These are phyloP conservation scores for Exserohilum rostratum DNA, from an alignment of 2,329 filamentous ascomycete genomes.

Conservation along the genomic window DNA sequence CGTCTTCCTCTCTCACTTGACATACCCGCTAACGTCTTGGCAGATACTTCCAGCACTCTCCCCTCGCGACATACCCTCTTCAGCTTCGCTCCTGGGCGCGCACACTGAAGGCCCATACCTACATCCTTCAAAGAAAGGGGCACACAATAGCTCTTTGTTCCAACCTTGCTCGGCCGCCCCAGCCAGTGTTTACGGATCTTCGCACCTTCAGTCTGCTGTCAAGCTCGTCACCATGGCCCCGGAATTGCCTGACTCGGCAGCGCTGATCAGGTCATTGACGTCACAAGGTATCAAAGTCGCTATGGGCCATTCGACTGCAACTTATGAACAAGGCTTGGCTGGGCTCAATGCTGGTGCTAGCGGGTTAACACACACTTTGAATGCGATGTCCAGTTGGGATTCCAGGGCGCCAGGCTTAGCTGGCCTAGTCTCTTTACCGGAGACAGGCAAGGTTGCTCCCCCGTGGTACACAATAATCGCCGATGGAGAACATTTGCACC, in stretches of 20 bases:
- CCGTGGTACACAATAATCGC: slow-evolving; percentile 62
- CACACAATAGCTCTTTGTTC: slow-evolving; percentile 57
- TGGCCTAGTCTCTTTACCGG: slow-evolving; percentile 48
- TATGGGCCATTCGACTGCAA: slow-evolving; percentile 59
- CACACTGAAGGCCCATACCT: slow-evolving; percentile 64
- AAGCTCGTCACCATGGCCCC: slow-evolving; percentile 61
- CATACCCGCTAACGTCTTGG: slow-evolving; percentile 8
- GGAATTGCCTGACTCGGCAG: slow-evolving; percentile 53
- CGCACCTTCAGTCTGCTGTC: slow-evolving; percentile 49
- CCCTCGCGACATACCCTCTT: slow-evolving; percentile 50
- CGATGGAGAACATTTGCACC: slow-evolving; percentile 62
- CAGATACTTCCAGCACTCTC: slow-evolving; percentile 57
- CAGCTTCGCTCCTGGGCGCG: slow-evolving; percentile 61
- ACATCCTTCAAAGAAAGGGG: slow-evolving; percentile 59
- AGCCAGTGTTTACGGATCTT: slow-evolving; percentile 54
- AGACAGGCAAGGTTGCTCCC: slow-evolving; percentile 24
- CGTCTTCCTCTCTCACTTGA: background rate
- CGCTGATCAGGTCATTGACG: slow-evolving; percentile 52
- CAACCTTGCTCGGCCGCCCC: slow-evolving; percentile 45
- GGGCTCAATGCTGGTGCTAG: slow-evolving; percentile 58
- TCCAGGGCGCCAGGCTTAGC: slow-evolving; percentile 60
- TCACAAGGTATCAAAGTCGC: slow-evolving; percentile 54
- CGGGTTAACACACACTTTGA: slow-evolving; percentile 61
- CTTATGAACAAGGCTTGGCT: slow-evolving; percentile 53
- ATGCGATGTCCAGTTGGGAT: slow-evolving; percentile 60